A percentile compares a stretch with the other conserved stretches of the same genome.
phyloP scores from a whole-genome alignment of 129 eudicot species.

The Artemisia annua region DNA sequence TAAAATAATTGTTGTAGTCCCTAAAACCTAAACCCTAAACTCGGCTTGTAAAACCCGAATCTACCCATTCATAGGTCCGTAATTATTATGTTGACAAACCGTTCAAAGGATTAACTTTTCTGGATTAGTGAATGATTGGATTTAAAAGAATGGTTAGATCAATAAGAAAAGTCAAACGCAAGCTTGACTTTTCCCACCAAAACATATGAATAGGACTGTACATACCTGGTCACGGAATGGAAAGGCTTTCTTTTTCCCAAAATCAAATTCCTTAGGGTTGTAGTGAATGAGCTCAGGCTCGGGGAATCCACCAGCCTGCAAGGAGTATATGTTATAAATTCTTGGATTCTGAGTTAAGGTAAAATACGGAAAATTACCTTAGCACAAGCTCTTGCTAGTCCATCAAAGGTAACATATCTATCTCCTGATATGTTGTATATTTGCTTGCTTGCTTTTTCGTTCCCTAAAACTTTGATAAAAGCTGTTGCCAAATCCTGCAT shows the following conservation, averaged over 20 bases:
- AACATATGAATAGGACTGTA: neutral
- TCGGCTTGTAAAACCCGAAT: conserved; percentile 1
- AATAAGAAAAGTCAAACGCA: conserved; percentile 19
- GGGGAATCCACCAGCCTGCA: conserved; percentile 98
- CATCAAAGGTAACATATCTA: conserved; percentile 93
- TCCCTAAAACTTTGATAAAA: conserved; percentile 79
- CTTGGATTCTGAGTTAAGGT: neutral
- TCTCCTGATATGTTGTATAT: conserved; percentile 92
- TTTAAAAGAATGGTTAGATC: conserved; percentile 4
- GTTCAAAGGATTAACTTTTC: neutral
- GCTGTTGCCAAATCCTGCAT: conserved; percentile 88
- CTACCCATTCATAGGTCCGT: neutral
- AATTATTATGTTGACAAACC: neutral
- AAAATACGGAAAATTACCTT: conserved; percentile 48
- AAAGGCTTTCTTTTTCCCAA: conserved; percentile 95
- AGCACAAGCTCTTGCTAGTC: conserved; percentile 97
- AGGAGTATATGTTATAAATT: conserved; percentile 7
- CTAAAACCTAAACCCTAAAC: too few species aligned
- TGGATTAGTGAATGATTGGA: neutral
- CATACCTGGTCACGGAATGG: conserved; percentile 99
- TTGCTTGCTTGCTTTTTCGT: conserved; percentile 87
- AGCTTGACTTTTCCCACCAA: conserved; percentile 1
- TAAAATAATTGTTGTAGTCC: neutral
- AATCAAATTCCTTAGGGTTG: conserved; percentile 92
- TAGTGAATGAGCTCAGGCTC: conserved; percentile 93